A percentile compares a stretch with the other conserved stretches of the same genome.
Evolutionary conservation across 2,329 filamentous ascomycete species (phyloP).

Genomic region (Nigrograna mackinnonii): DNA sequence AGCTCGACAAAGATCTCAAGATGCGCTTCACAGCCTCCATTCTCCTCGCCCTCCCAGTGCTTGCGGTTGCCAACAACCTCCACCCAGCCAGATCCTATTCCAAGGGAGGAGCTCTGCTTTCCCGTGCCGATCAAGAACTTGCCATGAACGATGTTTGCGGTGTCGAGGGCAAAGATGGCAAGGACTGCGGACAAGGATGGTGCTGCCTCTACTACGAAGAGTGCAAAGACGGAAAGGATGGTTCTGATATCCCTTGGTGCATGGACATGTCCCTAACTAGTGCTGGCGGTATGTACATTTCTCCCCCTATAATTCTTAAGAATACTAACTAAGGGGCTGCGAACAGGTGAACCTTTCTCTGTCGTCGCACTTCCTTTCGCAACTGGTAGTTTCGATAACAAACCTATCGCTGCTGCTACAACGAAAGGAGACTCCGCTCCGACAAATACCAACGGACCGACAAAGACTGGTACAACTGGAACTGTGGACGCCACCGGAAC

Average conservation of each 20-base stretch:
- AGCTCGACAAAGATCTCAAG: too few relatives aligned
- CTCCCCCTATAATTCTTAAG: too few relatives aligned
- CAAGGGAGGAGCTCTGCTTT: neutral
- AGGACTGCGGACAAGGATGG: neutral
- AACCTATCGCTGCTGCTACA: neutral
- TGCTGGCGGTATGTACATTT: conserved; percentile 1
- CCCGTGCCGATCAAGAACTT: neutral
- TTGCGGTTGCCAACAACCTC: neutral
- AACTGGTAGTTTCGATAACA: neutral
- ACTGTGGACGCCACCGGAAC: too few relatives aligned
- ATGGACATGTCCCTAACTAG: neutral
- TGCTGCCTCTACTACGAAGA: conserved; percentile 2
- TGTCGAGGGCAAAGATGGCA: neutral
- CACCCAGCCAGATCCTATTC: neutral
- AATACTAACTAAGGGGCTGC: neutral
- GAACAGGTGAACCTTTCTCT: conserved; percentile 1
- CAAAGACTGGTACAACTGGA: too few relatives aligned
- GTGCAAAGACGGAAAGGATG: neutral
- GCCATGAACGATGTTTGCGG: neutral
- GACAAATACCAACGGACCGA: neutral
- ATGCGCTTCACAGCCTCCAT: conserved; percentile 1
- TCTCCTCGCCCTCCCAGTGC: neutral
- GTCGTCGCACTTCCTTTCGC: neutral
- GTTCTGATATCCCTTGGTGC: neutral
- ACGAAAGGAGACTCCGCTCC: neutral